Evolutionary conservation across 352 stramenopile genomes (phyloP).

Genomic region (Globisporangium yorkense): DNA sequence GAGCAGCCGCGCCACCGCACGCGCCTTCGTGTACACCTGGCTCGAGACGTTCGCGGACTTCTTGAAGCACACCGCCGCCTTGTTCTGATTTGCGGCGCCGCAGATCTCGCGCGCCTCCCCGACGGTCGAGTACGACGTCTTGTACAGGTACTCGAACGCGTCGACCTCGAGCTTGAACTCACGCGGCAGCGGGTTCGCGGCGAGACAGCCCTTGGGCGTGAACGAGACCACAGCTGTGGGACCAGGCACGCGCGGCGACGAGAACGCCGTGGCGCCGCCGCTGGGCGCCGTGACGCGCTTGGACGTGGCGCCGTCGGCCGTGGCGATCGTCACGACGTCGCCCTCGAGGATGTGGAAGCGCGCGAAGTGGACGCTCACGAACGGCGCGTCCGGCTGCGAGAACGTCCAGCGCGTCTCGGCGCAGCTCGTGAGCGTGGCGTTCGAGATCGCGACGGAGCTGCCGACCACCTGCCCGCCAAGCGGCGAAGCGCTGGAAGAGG

Average conservation of each 20-base stretch:
- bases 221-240: constrained; percentile 25
- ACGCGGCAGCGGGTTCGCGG: constrained; percentile 1
- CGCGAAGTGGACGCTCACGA: constrained; percentile 37
- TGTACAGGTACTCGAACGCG: constrained; percentile 22
- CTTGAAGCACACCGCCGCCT: constrained; percentile 27
- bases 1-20: constrained; percentile 29
- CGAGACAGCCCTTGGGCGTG: constrained; percentile 10
- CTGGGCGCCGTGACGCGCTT: constrained; percentile 14
- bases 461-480: constrained; percentile 23
- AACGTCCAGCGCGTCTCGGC: constrained; percentile 15
- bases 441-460: constrained; percentile 25
- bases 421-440: constrained; percentile 25
- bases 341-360: constrained; percentile 26
- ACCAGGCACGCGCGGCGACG: constrained; percentile 18
- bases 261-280: constrained; percentile 28
- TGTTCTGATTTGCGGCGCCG: constrained; percentile 26
- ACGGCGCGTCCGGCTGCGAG: constrained; percentile 22
- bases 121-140: constrained; percentile 11
- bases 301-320: constrained; percentile 11
- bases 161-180: constrained; percentile 27
- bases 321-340: constrained; percentile 21
- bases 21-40: constrained; percentile 19
- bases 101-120: constrained; percentile 19
- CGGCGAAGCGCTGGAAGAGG: too few relatives aligned
- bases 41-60: constrained; percentile 14